Evolutionary conservation across 108 stramenopile genomes (phyloP).

Genomic region (Licmophora abbreviata): DNA sequence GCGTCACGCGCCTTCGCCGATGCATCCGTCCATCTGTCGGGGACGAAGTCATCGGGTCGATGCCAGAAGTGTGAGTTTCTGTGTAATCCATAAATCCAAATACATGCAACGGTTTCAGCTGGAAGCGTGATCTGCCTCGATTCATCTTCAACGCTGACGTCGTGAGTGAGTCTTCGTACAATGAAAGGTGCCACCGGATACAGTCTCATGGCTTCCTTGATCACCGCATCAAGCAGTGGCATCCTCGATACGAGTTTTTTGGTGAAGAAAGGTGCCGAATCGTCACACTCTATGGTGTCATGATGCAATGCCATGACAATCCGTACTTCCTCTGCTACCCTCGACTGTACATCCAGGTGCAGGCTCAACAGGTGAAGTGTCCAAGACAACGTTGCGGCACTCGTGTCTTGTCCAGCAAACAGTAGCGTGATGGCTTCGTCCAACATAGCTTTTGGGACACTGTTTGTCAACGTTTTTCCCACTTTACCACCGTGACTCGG

Average conservation of each 20-base stretch:
- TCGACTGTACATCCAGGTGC: constrained; percentile 57
- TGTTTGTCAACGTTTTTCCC: not conserved
- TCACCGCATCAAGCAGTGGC: constrained; percentile 74
- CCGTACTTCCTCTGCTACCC: constrained; percentile 47
- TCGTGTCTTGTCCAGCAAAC: constrained; percentile 93
- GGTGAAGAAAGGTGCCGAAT: constrained; percentile 12
- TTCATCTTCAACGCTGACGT: constrained; percentile 26
- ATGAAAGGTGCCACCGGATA: constrained; percentile 94
- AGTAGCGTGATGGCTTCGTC: constrained; percentile 88
- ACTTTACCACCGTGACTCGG: constrained; percentile 21
- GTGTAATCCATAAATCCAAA: constrained; percentile 94
- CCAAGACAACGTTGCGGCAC: constrained; percentile 90
- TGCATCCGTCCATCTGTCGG: constrained; percentile 75
- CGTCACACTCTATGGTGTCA: constrained; percentile 3
- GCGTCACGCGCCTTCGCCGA: constrained; percentile 6
- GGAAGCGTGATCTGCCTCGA: constrained; percentile 39
- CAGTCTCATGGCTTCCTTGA: constrained; percentile 86
- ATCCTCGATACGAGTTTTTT: constrained; percentile 43
- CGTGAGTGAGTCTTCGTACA: constrained; percentile 58
- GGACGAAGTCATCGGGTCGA: constrained; percentile 77
- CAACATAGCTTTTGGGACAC: constrained; percentile 44
- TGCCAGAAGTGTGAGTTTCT: constrained; percentile 79
- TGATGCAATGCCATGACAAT: constrained; percentile 15
- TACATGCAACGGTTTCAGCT: constrained; percentile 63
- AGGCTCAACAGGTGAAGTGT: constrained; percentile 82